Percentiles rank a stretch among this genome's conserved stretches.
Conservation (phyloP, 441 rosid species). For the Pelargonium citronellum region DNA sequence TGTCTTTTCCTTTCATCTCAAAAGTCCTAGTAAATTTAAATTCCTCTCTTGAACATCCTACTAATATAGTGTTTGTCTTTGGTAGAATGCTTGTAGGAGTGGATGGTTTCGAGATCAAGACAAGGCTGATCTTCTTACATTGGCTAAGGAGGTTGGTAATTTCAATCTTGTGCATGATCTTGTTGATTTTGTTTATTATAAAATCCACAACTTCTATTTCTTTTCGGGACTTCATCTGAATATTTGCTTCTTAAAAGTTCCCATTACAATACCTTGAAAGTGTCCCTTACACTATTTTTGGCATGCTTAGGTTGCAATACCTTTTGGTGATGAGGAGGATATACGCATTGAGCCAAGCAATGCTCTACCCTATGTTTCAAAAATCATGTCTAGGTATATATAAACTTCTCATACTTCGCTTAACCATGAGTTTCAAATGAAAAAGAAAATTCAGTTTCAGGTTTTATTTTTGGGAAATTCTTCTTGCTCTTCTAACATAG, state of each 20-base stretch:
- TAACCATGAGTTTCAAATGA: not conserved
- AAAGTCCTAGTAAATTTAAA: not conserved
- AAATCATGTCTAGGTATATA: slow-evolving; percentile 8
- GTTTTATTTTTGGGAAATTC: not conserved
- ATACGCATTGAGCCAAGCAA: slow-evolving; percentile 1
- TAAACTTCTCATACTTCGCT: not conserved
- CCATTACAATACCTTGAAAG: not conserved
- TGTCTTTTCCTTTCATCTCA: not conserved
- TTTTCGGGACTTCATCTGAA: not conserved
- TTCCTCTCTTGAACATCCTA: not conserved
- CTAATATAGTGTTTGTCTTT: not conserved
- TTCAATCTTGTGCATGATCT: not conserved
- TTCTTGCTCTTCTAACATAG: not conserved
- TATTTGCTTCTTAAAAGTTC: not conserved
- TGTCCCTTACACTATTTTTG: not conserved
- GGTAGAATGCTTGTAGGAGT: slow-evolving; percentile 9
- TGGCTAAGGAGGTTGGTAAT: slow-evolving; percentile 7
- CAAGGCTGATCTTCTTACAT: slow-evolving; percentile 1
- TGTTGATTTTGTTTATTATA: not conserved
- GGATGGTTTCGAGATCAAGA: not conserved
- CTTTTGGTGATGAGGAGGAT: slow-evolving; percentile 3
- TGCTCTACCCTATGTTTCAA: not conserved
- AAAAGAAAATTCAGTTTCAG: not conserved
- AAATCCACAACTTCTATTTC: not conserved
- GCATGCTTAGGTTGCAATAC: not conserved